Percentiles rank a stretch among this genome's conserved stretches.
These are phyloP conservation scores for Lyophyllum shimeji DNA, from an alignment of 768 basidiomycete species.

Conservation along the genomic window DNA sequence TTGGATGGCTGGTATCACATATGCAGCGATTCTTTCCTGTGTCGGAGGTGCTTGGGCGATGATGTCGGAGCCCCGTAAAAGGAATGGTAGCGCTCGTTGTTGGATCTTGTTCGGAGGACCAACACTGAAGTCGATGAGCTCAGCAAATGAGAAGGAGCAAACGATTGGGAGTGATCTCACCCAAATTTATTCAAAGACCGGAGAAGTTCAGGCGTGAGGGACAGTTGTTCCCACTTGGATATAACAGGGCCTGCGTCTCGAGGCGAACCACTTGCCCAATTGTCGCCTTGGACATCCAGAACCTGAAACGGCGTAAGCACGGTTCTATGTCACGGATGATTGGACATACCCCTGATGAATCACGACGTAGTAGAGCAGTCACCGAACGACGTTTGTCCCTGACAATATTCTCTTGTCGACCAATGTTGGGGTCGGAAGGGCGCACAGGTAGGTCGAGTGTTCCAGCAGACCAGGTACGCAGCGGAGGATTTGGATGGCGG, in stretches of 20 bases:
- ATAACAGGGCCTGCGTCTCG: conserved; percentile 80
- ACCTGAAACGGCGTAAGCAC: conserved; percentile 35
- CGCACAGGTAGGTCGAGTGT: conserved; percentile 73
- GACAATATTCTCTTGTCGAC: conserved; percentile 41
- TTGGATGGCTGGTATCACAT: conserved; percentile 90
- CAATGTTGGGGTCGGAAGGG: conserved; percentile 41
- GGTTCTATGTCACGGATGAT: neutral
- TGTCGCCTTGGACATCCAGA: conserved; percentile 55
- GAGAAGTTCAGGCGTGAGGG: conserved; percentile 82
- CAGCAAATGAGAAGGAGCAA: conserved; percentile 7
- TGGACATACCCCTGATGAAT: conserved; percentile 67
- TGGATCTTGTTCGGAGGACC: conserved; percentile 99
- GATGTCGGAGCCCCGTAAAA: conserved; percentile 91
- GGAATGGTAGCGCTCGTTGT: conserved; percentile 93
- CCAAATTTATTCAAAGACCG: conserved; percentile 92
- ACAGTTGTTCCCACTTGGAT: conserved; percentile 95
- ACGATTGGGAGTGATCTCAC: conserved; percentile 45
- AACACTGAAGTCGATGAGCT: conserved; percentile 62
- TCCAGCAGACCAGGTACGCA: conserved; percentile 85
- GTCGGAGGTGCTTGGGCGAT: conserved; percentile 99
- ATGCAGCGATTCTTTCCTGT: conserved; percentile 96
- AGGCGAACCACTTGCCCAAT: conserved; percentile 49
- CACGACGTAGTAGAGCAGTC: conserved; percentile 65
- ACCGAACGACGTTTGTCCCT: conserved; percentile 80
- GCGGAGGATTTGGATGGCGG: conserved; percentile 67